These are phyloP conservation scores for Penicillium hordei DNA, from an alignment of 2,329 filamentous ascomycete genomes.

Conservation along the genomic window DNA sequence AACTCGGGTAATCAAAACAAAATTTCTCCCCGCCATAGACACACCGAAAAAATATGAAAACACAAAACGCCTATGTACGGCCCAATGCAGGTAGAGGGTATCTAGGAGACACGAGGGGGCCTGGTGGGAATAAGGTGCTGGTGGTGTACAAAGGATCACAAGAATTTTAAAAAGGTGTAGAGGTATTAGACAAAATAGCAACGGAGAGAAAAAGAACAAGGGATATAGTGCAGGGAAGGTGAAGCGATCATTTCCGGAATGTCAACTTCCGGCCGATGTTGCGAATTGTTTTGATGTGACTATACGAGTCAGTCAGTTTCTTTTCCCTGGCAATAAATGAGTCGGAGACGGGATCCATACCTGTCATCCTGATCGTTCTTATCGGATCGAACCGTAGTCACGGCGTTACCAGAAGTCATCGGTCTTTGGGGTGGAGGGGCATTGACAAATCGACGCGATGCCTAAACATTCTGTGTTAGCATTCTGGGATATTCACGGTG, in stretches of 20 bases:
- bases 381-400: slow-evolving; percentile 26
- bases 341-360: slow-evolving; percentile 23
- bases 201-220: not conserved
- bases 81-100: slow-evolving; percentile 25
- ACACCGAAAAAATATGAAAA: slow-evolving; percentile 2
- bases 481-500: not conserved
- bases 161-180: slow-evolving; percentile 1
- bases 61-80: slow-evolving; percentile 28
- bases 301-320: slow-evolving; percentile 14
- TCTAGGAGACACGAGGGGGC: slow-evolving; percentile 19
- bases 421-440: slow-evolving; percentile 31
- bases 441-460: slow-evolving; percentile 37
- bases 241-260: slow-evolving; percentile 21
- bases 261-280: slow-evolving; percentile 41
- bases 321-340: not conserved
- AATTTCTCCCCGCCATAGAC: slow-evolving; percentile 1
- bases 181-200: slow-evolving; percentile 9
- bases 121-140: not conserved
- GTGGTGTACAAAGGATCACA: slow-evolving; percentile 9
- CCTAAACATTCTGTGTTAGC: slow-evolving; percentile 26
- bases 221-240: not conserved
- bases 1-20: not conserved
- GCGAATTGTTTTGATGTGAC: slow-evolving; percentile 37
- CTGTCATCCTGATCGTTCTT: slow-evolving; percentile 34
- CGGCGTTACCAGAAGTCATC: slow-evolving; percentile 31